Conservation (phyloP, 1,284 basidiomycete genomes). For the Sanghuangporus weigelae region DNA sequence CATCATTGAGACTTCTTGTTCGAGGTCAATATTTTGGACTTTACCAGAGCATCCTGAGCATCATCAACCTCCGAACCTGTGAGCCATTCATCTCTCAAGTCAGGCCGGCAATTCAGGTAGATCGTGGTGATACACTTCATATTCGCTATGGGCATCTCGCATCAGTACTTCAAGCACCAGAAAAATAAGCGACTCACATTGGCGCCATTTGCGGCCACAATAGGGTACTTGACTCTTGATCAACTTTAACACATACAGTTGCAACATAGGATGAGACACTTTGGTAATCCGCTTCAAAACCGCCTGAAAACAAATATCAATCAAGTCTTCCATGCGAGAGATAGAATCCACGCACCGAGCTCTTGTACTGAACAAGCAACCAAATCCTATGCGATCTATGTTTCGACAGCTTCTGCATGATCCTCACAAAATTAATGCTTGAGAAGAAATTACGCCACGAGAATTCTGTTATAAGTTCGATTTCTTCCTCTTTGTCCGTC, state of each 20-base stretch:
- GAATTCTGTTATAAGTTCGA: conserved; percentile 90
- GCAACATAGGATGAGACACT: conserved; percentile 91
- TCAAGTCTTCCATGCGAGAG: background rate
- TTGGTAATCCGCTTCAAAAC: conserved; percentile 93
- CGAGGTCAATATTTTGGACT: background rate
- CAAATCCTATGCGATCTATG: conserved; percentile 91
- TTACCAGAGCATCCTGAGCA: conserved; percentile 62
- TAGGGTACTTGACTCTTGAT: conserved; percentile 99
- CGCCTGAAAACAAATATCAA: conserved; percentile 47
- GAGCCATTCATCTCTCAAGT: conserved; percentile 97
- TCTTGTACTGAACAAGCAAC: conserved; percentile 98
- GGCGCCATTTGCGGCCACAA: conserved; percentile 97
- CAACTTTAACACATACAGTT: conserved; percentile 94
- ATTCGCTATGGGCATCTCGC: conserved; percentile 57
- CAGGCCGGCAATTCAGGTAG: conserved; percentile 94
- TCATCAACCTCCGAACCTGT: conserved; percentile 91
- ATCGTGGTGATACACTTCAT: conserved; percentile 99
- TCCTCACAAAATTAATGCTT: conserved; percentile 96
- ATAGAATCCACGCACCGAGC: conserved; percentile 59
- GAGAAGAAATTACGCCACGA: conserved; percentile 99
- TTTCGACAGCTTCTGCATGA: conserved; percentile 98
- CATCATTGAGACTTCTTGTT: background rate
- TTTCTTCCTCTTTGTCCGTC: conserved; percentile 73
- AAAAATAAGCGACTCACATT: conserved; percentile 53
- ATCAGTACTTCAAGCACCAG: conserved; percentile 1